Conservation (phyloP, 371 early-diverging fungal species). For the Mortierella sp. region DNA sequence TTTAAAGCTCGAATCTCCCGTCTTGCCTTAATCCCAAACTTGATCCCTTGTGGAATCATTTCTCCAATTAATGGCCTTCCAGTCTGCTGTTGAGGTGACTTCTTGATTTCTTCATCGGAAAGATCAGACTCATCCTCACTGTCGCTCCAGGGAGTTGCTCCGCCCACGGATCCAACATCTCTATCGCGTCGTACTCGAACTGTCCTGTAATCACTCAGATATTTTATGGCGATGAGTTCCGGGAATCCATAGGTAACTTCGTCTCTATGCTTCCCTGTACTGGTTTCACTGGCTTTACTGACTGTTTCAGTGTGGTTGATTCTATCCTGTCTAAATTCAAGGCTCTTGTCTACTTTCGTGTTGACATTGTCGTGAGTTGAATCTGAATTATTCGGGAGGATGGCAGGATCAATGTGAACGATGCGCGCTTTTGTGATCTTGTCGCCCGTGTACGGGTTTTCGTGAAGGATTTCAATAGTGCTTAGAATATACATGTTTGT, state of each 20-base stretch:
- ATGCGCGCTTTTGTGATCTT: constrained; percentile 41
- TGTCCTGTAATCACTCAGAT: constrained; percentile 25
- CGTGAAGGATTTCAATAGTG: constrained; percentile 30
- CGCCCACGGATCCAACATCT: not conserved
- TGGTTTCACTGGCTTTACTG: not conserved
- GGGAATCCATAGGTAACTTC: not conserved
- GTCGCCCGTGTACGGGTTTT: constrained; percentile 55
- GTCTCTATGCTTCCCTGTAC: not conserved
- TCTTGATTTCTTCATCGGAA: constrained; percentile 1
- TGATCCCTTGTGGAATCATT: constrained; percentile 13
- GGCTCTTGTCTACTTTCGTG: not conserved
- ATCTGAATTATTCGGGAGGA: not conserved
- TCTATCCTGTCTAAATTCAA: not conserved
- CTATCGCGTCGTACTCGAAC: not conserved
- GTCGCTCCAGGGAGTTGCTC: not conserved
- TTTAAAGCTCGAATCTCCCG: constrained; percentile 43
- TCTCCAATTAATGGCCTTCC: constrained; percentile 16
- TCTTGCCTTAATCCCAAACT: constrained; percentile 39
- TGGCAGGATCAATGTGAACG: constrained; percentile 12
- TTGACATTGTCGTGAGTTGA: not conserved
- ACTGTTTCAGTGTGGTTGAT: not conserved
- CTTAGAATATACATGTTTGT: constrained; percentile 39
- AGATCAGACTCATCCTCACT: constrained; percentile 25
- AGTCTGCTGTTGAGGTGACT: not conserved
- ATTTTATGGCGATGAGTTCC: constrained; percentile 38